Evolutionary conservation across 2,329 filamentous ascomycete species (phyloP).

Genomic region (Mollisiaceae sp.): DNA sequence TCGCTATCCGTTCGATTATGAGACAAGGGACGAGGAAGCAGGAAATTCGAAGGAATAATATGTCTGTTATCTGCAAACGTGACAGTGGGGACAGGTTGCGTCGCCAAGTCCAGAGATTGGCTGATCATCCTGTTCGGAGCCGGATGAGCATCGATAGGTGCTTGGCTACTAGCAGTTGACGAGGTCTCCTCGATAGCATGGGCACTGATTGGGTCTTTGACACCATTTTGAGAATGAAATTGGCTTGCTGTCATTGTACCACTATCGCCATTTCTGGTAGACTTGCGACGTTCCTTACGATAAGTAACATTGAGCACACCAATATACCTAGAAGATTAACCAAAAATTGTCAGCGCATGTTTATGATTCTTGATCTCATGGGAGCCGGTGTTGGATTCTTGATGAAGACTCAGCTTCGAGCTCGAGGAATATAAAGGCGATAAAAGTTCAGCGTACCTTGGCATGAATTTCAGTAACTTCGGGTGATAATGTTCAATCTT

Average conservation of each 20-base stretch:
- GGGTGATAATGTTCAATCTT: slow-evolving; percentile 91
- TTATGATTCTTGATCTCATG: neutral
- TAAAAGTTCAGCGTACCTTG: slow-evolving; percentile 62
- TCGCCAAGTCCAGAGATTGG: slow-evolving; percentile 74
- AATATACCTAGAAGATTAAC: slow-evolving; percentile 72
- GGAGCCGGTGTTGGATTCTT: slow-evolving; percentile 26
- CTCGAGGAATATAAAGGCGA: slow-evolving; percentile 34
- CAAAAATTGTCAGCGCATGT: neutral
- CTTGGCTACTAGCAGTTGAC: neutral
- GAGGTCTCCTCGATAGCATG: neutral
- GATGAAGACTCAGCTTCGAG: slow-evolving; percentile 37
- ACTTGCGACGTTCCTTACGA: slow-evolving; percentile 77
- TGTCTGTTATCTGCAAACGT: slow-evolving; percentile 94
- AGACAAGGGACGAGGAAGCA: slow-evolving; percentile 61
- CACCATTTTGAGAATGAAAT: slow-evolving; percentile 34
- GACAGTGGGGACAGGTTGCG: slow-evolving; percentile 80
- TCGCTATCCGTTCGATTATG: slow-evolving; percentile 35
- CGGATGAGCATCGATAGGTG: neutral
- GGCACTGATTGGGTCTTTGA: slow-evolving; percentile 24
- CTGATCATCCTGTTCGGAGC: slow-evolving; percentile 53
- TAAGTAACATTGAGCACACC: slow-evolving; percentile 97
- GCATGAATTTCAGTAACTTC: slow-evolving; percentile 87
- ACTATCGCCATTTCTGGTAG: slow-evolving; percentile 58
- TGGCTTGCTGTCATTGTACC: slow-evolving; percentile 32
- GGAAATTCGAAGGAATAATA: slow-evolving; percentile 84